Conservation (phyloP, 2,329 filamentous ascomycete species). For the Bipolaris zeicola region DNA sequence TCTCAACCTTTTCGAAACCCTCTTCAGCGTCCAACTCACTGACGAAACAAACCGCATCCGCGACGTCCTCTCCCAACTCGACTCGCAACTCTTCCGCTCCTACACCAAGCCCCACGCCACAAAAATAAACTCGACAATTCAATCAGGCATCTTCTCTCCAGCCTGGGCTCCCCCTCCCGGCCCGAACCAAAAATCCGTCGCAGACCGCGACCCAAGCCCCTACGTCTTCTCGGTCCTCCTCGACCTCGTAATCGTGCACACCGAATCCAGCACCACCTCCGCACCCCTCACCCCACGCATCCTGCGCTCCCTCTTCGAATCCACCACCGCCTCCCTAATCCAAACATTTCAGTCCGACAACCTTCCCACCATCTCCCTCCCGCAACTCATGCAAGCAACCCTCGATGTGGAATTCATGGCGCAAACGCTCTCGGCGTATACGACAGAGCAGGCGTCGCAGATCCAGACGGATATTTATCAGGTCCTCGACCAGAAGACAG, state of each 20-base stretch:
- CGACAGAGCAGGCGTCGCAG: slow-evolving; percentile 78
- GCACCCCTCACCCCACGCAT: slow-evolving; percentile 78
- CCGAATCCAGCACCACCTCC: slow-evolving; percentile 66
- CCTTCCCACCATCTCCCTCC: slow-evolving; percentile 71
- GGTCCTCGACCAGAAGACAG: slow-evolving; percentile 85
- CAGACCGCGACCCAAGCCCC: slow-evolving; percentile 75
- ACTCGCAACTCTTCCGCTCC: slow-evolving; percentile 86
- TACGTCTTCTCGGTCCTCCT: slow-evolving; percentile 91
- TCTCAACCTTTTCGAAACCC: slow-evolving; percentile 90
- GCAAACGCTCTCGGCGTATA: slow-evolving; percentile 89
- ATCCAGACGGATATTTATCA: slow-evolving; percentile 90
- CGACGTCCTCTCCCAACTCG: slow-evolving; percentile 89
- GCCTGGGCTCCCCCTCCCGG: slow-evolving; percentile 69
- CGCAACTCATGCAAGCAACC: slow-evolving; percentile 92
- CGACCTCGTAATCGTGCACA: slow-evolving; percentile 86
- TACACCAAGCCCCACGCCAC: slow-evolving; percentile 72
- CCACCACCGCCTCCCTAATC: slow-evolving; percentile 79
- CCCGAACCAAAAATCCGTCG: slow-evolving; percentile 38
- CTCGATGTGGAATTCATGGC: slow-evolving; percentile 96
- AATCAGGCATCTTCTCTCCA: slow-evolving; percentile 70
- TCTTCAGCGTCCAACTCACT: slow-evolving; percentile 91
- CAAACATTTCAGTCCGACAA: slow-evolving; percentile 67
- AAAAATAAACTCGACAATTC: slow-evolving; percentile 70
- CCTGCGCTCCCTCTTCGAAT: slow-evolving; percentile 83
- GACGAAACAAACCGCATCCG: slow-evolving; percentile 92